Conservation (phyloP, 2,329 filamentous ascomycete species). For the Aureobasidium leucospermi region DNA sequence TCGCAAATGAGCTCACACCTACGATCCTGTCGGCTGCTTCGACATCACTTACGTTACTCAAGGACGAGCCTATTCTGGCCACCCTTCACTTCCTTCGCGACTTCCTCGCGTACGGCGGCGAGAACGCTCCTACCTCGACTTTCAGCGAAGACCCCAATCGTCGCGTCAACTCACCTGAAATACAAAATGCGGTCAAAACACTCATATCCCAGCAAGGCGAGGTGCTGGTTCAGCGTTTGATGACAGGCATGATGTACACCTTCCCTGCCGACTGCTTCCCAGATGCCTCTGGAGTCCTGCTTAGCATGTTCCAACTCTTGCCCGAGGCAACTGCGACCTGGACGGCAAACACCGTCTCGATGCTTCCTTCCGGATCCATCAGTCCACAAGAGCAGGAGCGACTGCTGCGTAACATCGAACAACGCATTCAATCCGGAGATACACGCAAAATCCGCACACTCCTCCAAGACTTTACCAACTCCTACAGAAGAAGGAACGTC, state of each 20-base stretch:
- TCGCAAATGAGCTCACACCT: constrained; percentile 69
- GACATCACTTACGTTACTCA: constrained; percentile 78
- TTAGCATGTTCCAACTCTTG: constrained; percentile 80
- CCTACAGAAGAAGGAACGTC: constrained; percentile 86
- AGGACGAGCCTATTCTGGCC: constrained; percentile 83
- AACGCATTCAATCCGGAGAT: constrained; percentile 59
- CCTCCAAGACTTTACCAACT: constrained; percentile 94
- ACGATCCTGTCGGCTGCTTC: constrained; percentile 83
- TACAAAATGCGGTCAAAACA: constrained; percentile 65
- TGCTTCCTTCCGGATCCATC: constrained; percentile 77
- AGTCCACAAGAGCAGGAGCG: constrained; percentile 72
- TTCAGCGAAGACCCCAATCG: constrained; percentile 52
- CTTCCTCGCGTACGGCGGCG: constrained; percentile 77
- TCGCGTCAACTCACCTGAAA: constrained; percentile 56
- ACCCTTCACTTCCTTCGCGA: constrained; percentile 91
- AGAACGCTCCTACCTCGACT: constrained; percentile 53
- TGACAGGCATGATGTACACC: constrained; percentile 98
- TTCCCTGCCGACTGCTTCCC: constrained; percentile 95
- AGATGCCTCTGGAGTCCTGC: constrained; percentile 85
- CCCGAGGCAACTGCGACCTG: constrained; percentile 72
- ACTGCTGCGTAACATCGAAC: constrained; percentile 71
- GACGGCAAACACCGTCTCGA: constrained; percentile 74
- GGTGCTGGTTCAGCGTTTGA: constrained; percentile 73
- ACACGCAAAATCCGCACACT: constrained; percentile 75
- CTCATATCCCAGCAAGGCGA: constrained; percentile 63